Percentiles rank a stretch among this genome's conserved stretches.
Evolutionary conservation across 257 asterid genomes (phyloP).

Genomic region (Gardenia jasminoides): DNA sequence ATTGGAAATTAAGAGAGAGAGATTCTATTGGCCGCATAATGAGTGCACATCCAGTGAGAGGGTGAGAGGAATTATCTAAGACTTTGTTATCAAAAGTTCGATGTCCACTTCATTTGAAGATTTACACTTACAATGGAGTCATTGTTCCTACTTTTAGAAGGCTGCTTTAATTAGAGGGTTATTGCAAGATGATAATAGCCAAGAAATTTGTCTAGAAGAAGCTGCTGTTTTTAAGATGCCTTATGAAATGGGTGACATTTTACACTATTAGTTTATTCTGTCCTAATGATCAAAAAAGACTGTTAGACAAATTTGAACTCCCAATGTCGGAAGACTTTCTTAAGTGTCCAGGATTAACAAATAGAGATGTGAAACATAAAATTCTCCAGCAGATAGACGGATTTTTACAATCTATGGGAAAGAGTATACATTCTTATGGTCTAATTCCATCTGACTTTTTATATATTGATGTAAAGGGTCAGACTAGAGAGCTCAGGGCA

Average conservation of each 20-base stretch:
- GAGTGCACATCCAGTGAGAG: not conserved
- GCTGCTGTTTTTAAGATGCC: not conserved
- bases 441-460: not conserved
- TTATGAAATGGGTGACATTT: not conserved
- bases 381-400: not conserved
- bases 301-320: not conserved
- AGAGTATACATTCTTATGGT: not conserved
- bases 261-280: not conserved
- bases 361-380: not conserved
- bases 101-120: not conserved
- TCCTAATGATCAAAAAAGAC: not conserved
- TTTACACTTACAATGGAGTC: not conserved
- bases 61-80: conserved; percentile 1
- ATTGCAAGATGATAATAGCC: not conserved
- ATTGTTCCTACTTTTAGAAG: too few species aligned
- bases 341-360: not conserved
- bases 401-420: not conserved
- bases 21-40: not conserved
- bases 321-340: not conserved
- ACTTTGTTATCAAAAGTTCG: not conserved
- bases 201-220: not conserved
- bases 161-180: not conserved
- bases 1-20: not conserved
- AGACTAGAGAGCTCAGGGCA: not conserved
- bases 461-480: not conserved